Evolutionary conservation across 176 grass and related monocot species (phyloP), one percentile per base, ranked within the genome.

Genomic region (Pontederia paniculata): DNA sequence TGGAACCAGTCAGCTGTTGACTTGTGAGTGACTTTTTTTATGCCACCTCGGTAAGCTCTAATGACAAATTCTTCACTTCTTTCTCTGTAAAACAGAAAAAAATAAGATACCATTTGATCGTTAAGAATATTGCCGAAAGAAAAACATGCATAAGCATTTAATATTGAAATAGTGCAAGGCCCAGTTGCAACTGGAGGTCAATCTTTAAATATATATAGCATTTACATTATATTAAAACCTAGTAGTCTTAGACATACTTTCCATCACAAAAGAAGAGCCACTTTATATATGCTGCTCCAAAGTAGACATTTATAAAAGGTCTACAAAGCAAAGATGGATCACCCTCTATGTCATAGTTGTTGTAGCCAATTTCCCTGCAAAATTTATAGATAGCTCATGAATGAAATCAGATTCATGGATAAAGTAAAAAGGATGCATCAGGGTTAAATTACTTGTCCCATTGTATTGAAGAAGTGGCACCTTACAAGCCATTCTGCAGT

Each of bases 1-100:
- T 87, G 74, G 58, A 90, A 97, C 65, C 70, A 74, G 17, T 78
- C 72, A 21, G 49, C 57, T 64, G 83, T 84, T 71, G 91, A 97
- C 72, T 90, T 97, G 67, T 97, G 91, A 69, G 23, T 59, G 63
- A 77, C 91, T 70, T 90, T 97, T 74, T 90, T 90, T 73, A 78
- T 90, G 44, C 91, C 80, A 8, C 74, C 91, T 72, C 77, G 87
- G 50, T 90, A 97, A 51, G 91, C 86, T 84, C 91, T 84, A 75
- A 84, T 74, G 63, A 97, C 86, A 80, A 97, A 97, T 62, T 90
- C 91, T 88, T 97, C 91, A 23, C 55, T 97, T 81, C 91, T 90
- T 76, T 97, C 86, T 53, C 91, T 90, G 74, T 25, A 79, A 67
- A 10, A 72, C 50, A 19, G 61, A 56, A 17, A 48, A 2, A 16